Base-by-base conservation (phyloP, 768 basidiomycete genomes). In the Boletus fagicola region DNA sequence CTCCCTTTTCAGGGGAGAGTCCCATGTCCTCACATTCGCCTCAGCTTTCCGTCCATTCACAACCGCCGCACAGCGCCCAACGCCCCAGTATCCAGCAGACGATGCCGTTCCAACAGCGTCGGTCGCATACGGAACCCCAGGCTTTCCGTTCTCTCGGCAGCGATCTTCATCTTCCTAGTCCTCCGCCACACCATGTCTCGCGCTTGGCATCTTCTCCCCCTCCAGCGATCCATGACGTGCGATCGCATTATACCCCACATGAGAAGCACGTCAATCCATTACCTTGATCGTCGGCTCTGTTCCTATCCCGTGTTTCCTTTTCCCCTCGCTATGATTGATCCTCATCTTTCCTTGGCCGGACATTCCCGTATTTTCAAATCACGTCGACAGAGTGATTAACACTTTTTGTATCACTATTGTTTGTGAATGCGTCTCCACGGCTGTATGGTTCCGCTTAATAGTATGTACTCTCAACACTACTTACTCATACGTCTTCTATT, bases 41-140 rank as follows among this genome's bases (percentile, higher is more conserved):
- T 40, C 70, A 77, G 48, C 68, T 75, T 30, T 64, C 77, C 33
- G 70, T 74, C 20, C 74, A 76, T 62, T 61, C 74, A 31, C 70
- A 74, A 43, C 61, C 69, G 35, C 59, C 68, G 51, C 72, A 67
- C 54, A 62, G 57, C 39, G 68, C 78, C 38, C 69, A 70, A 50
- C 76, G 77, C 50, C 65, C 73, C 31, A 69, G 69, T 40, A 71
- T 78, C 35, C 76, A 77, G 8, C 78, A 82, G 52, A 66, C 80
- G 42, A 62, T 80, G 55, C 72, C 81, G 15, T 86, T 80, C 65
- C 77, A 78, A 40, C 83, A 82, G 61, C 78, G 84, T 58, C 79
- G 86, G 50, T 77, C 84, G 39, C 73, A 81, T 50, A 83, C 82
- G 31, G 85, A 86, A 47, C 78, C 84, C 24, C 82, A 82, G 61